These are phyloP conservation scores for Globisporangium spiculum DNA, from an alignment of 352 stramenopile species.

Conservation along the genomic window DNA sequence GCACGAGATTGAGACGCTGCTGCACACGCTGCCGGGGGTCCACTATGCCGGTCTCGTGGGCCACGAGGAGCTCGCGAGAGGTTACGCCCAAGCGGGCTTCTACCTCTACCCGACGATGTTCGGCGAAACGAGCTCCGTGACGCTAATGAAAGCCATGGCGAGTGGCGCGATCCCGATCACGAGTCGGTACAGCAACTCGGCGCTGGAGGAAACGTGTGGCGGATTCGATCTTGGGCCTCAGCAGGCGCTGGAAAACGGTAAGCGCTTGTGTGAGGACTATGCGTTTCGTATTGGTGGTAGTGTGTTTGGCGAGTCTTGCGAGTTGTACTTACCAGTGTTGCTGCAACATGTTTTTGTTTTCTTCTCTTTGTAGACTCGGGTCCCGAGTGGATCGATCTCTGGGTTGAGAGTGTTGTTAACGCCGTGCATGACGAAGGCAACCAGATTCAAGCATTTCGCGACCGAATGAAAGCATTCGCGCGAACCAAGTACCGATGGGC, in stretches of 20 bases:
- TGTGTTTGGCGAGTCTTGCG: neutral
- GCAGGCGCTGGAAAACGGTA: neutral
- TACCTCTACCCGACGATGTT: constrained; percentile 90
- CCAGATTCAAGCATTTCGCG: constrained; percentile 27
- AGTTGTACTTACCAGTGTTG: neutral
- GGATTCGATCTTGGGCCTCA: constrained; percentile 80
- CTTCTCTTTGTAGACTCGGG: constrained; percentile 2
- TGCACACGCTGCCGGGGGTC: constrained; percentile 40
- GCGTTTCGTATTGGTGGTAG: neutral
- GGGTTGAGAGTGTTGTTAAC: constrained; percentile 45
- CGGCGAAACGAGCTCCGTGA: constrained; percentile 90
- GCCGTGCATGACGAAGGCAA: constrained; percentile 28
- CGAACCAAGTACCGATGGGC: constrained; percentile 51
- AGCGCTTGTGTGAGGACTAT: neutral
- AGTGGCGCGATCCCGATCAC: constrained; percentile 90
- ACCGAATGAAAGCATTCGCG: constrained; percentile 61
- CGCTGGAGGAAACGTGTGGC: constrained; percentile 57
- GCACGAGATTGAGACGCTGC: constrained; percentile 33
- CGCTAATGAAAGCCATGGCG: constrained; percentile 91
- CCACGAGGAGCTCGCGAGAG: constrained; percentile 63
- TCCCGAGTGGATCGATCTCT: constrained; percentile 44
- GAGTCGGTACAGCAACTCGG: constrained; percentile 60
- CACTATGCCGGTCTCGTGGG: constrained; percentile 79
- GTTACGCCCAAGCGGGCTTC: constrained; percentile 79
- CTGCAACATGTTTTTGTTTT: neutral